These are phyloP conservation scores for Colletotrichum lini DNA, from an alignment of 2,329 filamentous ascomycete species.

Conservation along the genomic window DNA sequence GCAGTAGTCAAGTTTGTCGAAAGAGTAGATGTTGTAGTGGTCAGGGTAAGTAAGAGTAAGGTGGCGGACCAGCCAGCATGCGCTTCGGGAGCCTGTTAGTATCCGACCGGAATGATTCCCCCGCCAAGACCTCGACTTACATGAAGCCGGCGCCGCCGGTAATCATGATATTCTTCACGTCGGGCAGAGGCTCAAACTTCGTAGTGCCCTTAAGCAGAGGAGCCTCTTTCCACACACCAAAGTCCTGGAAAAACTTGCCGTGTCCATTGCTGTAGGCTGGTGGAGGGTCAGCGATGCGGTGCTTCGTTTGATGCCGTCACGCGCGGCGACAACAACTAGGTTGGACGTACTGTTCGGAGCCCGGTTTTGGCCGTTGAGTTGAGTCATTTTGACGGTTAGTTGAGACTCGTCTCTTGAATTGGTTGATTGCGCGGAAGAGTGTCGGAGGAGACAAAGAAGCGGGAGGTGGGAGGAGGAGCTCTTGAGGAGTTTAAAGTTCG, in stretches of 20 bases:
- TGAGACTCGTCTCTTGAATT: background rate
- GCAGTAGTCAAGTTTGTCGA: slow-evolving; percentile 89
- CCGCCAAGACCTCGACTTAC: slow-evolving; percentile 62
- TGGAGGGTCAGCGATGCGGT: slow-evolving; percentile 15
- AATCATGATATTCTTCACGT: slow-evolving; percentile 85
- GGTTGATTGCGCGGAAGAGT: slow-evolving; percentile 4
- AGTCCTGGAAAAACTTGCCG: slow-evolving; percentile 67
- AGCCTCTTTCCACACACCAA: slow-evolving; percentile 79
- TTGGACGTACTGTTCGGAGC: slow-evolving; percentile 21
- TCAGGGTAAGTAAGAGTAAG: slow-evolving; percentile 80
- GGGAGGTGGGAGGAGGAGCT: slow-evolving; percentile 23
- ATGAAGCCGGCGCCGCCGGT: slow-evolving; percentile 90
- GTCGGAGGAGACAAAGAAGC: background rate
- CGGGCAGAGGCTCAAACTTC: slow-evolving; percentile 76
- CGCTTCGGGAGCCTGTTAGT: slow-evolving; percentile 62
- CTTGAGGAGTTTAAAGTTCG: slow-evolving; percentile 25
- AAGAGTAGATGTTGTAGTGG: slow-evolving; percentile 84
- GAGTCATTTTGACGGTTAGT: slow-evolving; percentile 23
- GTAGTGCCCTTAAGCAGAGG: slow-evolving; percentile 79
- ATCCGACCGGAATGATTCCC: slow-evolving; percentile 23
- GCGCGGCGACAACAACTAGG: background rate
- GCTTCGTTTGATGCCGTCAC: too few relatives aligned
- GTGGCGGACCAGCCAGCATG: slow-evolving; percentile 87
- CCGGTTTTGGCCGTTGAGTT: slow-evolving; percentile 35
- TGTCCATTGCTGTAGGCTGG: slow-evolving; percentile 48